phyloP scores from a whole-genome alignment of 345 rosid genomes.

The Turritis glabra region DNA sequence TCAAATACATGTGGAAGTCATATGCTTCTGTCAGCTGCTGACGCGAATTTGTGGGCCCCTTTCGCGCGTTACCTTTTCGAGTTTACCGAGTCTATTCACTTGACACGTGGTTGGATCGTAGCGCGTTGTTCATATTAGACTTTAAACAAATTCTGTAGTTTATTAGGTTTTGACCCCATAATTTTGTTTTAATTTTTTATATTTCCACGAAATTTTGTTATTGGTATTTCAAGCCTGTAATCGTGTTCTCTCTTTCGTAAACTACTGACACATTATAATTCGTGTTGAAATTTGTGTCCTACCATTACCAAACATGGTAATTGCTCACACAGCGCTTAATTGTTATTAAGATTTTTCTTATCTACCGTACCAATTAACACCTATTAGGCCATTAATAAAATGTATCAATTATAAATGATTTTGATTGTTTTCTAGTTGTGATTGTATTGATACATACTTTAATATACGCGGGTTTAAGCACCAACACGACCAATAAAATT shows the following conservation, averaged over 20 bases:
- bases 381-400: background rate
- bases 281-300: background rate
- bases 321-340: background rate
- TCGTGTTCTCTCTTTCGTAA: background rate
- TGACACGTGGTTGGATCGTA: constrained; percentile 8
- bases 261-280: background rate
- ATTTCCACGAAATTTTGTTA: background rate
- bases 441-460: background rate
- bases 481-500: background rate
- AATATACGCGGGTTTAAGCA: constrained; percentile 1
- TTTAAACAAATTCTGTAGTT: background rate
- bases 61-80: background rate
- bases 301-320: constrained; percentile 10
- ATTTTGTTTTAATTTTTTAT: background rate
- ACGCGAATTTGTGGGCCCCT: constrained; percentile 23
- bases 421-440: background rate
- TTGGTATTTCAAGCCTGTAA: background rate
- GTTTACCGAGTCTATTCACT: background rate
- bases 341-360: background rate
- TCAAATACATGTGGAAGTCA: constrained; percentile 29
- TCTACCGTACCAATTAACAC: background rate
- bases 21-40: constrained; percentile 38
- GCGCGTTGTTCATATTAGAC: constrained; percentile 5
- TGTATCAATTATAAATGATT: background rate
- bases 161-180: background rate